Evolutionary conservation across 2,329 filamentous ascomycete species (phyloP), one percentile per base, ranked within the genome.

Genomic region (Decorospora gaudefroyi): DNA sequence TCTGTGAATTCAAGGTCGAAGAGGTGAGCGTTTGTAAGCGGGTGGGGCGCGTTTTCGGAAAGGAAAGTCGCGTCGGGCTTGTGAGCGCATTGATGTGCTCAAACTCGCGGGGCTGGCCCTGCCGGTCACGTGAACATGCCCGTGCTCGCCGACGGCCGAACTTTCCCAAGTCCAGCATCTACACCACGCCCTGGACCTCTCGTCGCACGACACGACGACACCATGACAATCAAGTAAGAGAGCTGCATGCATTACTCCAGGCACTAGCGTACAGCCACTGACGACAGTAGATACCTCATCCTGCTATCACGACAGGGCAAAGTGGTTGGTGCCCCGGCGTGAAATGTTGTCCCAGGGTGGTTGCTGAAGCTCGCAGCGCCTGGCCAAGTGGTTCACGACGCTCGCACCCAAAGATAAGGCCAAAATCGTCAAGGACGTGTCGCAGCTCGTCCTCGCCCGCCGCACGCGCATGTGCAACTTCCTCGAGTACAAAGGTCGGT

Each of bases 381-480:
- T 99, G 43, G 93, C 93, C 61, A 99, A 99, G 78, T 99, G 93
- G 93, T 99, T 99, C 76, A 95, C 91, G 42, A 99, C 93, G 11
- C 82, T 99, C 53, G 96, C 92, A 23, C 93, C 93, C 54, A 96
- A 87, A 75, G 93, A 99, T 70, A 99, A 99, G 78, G 93, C 92
- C 75, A 99, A 99, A 81, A 97, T 99, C 70, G 92, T 99, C 81
- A 99, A 99, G 76, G 93, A 99, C 79, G 93, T 99, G 65, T 90
- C 93, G 50, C 93, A 97, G 75, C 87, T 97, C 35, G 93, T 99
- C 61, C 85, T 99, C 59, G 93, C 93, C 53, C 84, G 93, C 61
- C 84, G 93, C 67, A 97, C 93, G 48, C 90, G 93, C 72, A 99
- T 99, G 93, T 99, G 93, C 83, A 99, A 99, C 76, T 99, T 99